phyloP scores from a whole-genome alignment of 352 stramenopile genomes.

The Pythium insidiosum region DNA sequence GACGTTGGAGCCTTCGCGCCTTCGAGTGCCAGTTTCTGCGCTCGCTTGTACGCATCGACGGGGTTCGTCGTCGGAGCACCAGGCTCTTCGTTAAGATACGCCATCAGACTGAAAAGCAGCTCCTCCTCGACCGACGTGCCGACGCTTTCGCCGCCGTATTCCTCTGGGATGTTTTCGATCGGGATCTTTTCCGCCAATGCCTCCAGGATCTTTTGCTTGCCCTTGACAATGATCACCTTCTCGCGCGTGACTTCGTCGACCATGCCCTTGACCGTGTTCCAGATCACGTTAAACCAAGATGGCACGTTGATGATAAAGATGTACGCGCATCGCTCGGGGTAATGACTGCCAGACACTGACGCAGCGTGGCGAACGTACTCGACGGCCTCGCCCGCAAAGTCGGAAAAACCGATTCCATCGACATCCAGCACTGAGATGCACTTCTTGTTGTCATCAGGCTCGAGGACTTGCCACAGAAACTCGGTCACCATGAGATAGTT shows the following conservation, averaged over 20 bases:
- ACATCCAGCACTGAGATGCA: slow-evolving; percentile 83
- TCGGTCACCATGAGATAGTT: slow-evolving; percentile 85
- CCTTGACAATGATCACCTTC: slow-evolving; percentile 88
- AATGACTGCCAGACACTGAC: slow-evolving; percentile 85
- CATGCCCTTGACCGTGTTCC: slow-evolving; percentile 89
- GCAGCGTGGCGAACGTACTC: slow-evolving; percentile 78
- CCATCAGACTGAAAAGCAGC: slow-evolving; percentile 68
- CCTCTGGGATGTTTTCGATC: slow-evolving; percentile 68
- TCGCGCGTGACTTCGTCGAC: slow-evolving; percentile 90
- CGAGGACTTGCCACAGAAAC: slow-evolving; percentile 80
- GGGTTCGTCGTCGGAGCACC: slow-evolving; percentile 44
- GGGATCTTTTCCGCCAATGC: slow-evolving; percentile 64
- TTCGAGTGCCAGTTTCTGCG: too few species aligned
- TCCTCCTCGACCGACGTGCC: slow-evolving; percentile 61
- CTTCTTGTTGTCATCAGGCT: slow-evolving; percentile 80
- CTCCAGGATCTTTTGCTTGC: slow-evolving; percentile 77
- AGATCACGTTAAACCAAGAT: slow-evolving; percentile 91
- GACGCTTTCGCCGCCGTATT: slow-evolving; percentile 64
- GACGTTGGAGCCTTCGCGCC: too few species aligned
- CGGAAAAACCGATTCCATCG: slow-evolving; percentile 72
- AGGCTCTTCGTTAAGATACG: slow-evolving; percentile 59
- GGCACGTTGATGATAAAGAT: slow-evolving; percentile 94
- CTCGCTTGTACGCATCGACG: slow-evolving; percentile 29
- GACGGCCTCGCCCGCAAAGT: slow-evolving; percentile 82
- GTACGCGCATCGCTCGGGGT: slow-evolving; percentile 89